phyloP scores from a whole-genome alignment of 345 rosid species.

The Brassica incana region DNA sequence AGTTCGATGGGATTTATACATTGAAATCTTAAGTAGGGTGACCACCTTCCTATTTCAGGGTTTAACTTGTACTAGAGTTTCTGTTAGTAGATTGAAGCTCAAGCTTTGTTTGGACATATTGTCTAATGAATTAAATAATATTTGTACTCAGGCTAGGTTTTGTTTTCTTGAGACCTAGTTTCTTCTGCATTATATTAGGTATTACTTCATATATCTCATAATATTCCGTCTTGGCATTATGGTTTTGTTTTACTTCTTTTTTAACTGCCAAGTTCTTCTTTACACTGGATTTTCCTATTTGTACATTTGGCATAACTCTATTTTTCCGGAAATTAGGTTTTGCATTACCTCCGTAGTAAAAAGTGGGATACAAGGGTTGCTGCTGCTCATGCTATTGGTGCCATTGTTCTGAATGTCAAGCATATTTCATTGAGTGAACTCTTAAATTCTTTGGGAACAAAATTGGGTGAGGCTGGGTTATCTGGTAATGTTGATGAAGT shows the following conservation, averaged over 20 bases:
- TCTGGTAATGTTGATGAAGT: slow-evolving; percentile 62
- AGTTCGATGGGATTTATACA: not conserved
- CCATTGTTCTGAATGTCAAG: slow-evolving; percentile 92
- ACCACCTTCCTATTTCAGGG: slow-evolving; percentile 11
- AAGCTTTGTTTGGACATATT: slow-evolving; percentile 7
- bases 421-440: slow-evolving; percentile 71
- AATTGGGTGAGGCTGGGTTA: slow-evolving; percentile 69
- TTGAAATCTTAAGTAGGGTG: slow-evolving; percentile 12
- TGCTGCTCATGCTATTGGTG: slow-evolving; percentile 98
- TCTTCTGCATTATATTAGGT: slow-evolving; percentile 7
- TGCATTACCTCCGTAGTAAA: slow-evolving; percentile 85
- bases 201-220: not conserved
- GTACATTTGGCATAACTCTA: slow-evolving; percentile 14
- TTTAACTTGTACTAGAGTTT: not conserved
- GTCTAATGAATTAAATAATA: slow-evolving; percentile 10
- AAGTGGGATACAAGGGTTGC: slow-evolving; percentile 99
- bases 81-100: slow-evolving; percentile 16
- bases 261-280: slow-evolving; percentile 6
- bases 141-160: slow-evolving; percentile 15
- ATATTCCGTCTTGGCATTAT: not conserved
- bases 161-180: slow-evolving; percentile 14
- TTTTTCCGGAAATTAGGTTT: slow-evolving; percentile 52
- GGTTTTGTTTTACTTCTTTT: slow-evolving; percentile 18
- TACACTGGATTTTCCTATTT: slow-evolving; percentile 12
- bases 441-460: slow-evolving; percentile 57